A percentile compares a stretch with the other conserved stretches of the same genome.
phyloP scores from a whole-genome alignment of 2,329 filamentous ascomycete species.

The Hypoxylon sp. region DNA sequence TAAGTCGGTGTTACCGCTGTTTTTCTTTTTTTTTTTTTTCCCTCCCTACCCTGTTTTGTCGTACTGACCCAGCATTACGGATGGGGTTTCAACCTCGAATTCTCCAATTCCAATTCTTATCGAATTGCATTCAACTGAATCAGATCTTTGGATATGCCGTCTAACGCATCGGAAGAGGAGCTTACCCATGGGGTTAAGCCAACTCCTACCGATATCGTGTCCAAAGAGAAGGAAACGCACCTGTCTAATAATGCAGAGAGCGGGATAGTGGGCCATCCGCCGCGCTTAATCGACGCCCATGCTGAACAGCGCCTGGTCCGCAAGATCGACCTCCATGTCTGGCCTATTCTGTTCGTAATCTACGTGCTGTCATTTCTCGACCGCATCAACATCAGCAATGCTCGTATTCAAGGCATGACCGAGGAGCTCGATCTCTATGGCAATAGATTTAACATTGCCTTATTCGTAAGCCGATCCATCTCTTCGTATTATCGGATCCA shows the following conservation, averaged over 20 bases:
- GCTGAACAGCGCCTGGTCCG: slow-evolving; percentile 57
- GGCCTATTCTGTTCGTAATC: slow-evolving; percentile 60
- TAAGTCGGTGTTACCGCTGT: slow-evolving; percentile 30
- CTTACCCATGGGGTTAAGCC: slow-evolving; percentile 22
- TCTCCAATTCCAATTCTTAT: slow-evolving; percentile 7
- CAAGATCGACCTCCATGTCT: slow-evolving; percentile 61
- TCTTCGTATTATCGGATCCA: background rate
- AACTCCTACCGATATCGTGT: slow-evolving; percentile 22
- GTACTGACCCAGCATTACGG: slow-evolving; percentile 1
- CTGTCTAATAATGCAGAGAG: slow-evolving; percentile 2
- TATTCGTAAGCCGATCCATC: slow-evolving; percentile 53
- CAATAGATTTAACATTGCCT: slow-evolving; percentile 61
- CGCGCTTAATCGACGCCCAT: slow-evolving; percentile 51
- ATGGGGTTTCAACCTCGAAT: slow-evolving; percentile 7
- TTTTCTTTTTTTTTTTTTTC: slow-evolving; percentile 27
- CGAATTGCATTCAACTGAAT: slow-evolving; percentile 1
- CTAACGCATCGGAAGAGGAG: slow-evolving; percentile 31
- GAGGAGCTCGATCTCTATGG: slow-evolving; percentile 60
- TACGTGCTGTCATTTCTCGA: slow-evolving; percentile 62
- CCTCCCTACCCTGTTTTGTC: slow-evolving; percentile 5
- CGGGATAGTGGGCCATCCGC: slow-evolving; percentile 4
- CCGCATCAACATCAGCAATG: slow-evolving; percentile 65
- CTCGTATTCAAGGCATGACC: slow-evolving; percentile 61
- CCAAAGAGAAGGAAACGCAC: slow-evolving; percentile 19
- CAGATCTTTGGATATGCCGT: slow-evolving; percentile 24